These are phyloP conservation scores for Triangularia setosa DNA, from an alignment of 2,329 filamentous ascomycete genomes.

Conservation along the genomic window DNA sequence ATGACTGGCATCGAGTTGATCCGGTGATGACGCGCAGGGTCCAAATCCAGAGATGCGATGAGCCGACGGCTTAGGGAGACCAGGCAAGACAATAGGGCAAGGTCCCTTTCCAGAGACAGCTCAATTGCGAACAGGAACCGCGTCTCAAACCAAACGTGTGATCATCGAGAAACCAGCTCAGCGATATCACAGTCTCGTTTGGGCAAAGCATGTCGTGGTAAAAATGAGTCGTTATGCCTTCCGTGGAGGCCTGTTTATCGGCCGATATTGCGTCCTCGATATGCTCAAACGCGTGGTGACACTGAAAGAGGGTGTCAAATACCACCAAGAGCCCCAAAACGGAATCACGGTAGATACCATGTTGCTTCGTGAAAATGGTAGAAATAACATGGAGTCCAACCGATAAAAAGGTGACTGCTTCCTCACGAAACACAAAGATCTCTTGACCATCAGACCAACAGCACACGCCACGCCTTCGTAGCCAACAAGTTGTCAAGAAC, in stretches of 20 bases:
- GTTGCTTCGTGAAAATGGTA: background rate
- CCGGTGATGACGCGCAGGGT: background rate
- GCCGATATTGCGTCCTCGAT: background rate
- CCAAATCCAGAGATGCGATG: background rate
- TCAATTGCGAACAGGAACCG: slow-evolving; percentile 12
- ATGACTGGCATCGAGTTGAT: background rate
- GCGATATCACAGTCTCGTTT: background rate
- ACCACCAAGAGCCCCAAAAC: background rate
- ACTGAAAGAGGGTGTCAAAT: background rate
- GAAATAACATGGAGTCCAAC: background rate
- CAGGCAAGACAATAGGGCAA: background rate
- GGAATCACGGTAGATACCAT: background rate
- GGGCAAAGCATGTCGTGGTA: background rate
- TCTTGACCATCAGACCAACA: background rate
- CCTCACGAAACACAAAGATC: background rate
- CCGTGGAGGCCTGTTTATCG: background rate
- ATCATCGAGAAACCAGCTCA: background rate
- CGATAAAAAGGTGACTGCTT: background rate
- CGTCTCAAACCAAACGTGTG: background rate
- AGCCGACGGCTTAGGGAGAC: background rate
- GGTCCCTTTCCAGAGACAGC: slow-evolving; percentile 1
- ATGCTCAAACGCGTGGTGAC: background rate
- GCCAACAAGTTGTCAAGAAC: background rate
- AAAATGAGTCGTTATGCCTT: background rate
- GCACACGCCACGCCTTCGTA: background rate